phyloP scores from a whole-genome alignment of 495 filamentous ascomycete species.

The Bacidia rubella region DNA sequence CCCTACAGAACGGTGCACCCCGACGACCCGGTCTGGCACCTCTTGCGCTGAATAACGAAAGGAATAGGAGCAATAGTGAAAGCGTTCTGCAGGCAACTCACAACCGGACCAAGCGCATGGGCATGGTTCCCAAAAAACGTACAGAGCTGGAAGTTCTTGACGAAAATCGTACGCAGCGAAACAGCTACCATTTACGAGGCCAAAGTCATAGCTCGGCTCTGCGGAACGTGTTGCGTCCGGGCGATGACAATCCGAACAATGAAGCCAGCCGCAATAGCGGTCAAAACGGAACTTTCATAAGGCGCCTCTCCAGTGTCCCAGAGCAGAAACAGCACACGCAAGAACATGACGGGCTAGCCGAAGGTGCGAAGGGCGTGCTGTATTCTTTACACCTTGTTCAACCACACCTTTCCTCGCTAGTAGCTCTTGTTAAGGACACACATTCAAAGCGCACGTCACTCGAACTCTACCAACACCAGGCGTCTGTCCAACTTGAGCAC shows the following conservation, averaged over 20 bases:
- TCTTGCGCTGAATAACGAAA: conserved; percentile 58
- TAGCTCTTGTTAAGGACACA: conserved; percentile 54
- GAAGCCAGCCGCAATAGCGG: conserved; percentile 41
- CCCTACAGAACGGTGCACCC: conserved; percentile 40
- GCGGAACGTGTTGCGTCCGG: conserved; percentile 34
- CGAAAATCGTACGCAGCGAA: conserved; percentile 56
- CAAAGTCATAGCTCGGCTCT: conserved; percentile 71
- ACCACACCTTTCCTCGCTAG: conserved; percentile 57
- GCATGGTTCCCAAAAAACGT: conserved; percentile 63
- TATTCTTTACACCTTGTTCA: conserved; percentile 76
- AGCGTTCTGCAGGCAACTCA: conserved; percentile 52
- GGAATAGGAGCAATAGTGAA: conserved; percentile 82
- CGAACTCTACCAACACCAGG: conserved; percentile 66
- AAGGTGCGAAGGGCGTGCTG: conserved; percentile 74
- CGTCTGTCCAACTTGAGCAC: conserved; percentile 57
- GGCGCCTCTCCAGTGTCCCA: conserved; percentile 70
- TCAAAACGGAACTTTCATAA: conserved; percentile 44
- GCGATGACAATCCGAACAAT: conserved; percentile 40
- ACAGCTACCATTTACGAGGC: conserved; percentile 62
- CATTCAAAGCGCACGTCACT: conserved; percentile 55
- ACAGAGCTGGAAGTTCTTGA: conserved; percentile 63
- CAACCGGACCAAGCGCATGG: conserved; percentile 63
- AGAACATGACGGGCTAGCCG: conserved; percentile 50
- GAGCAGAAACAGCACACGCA: conserved; percentile 57
- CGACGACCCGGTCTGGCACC: conserved; percentile 59